These are phyloP conservation scores for Fusarium humuli DNA, from an alignment of 2,329 filamentous ascomycete genomes.

Conservation along the genomic window DNA sequence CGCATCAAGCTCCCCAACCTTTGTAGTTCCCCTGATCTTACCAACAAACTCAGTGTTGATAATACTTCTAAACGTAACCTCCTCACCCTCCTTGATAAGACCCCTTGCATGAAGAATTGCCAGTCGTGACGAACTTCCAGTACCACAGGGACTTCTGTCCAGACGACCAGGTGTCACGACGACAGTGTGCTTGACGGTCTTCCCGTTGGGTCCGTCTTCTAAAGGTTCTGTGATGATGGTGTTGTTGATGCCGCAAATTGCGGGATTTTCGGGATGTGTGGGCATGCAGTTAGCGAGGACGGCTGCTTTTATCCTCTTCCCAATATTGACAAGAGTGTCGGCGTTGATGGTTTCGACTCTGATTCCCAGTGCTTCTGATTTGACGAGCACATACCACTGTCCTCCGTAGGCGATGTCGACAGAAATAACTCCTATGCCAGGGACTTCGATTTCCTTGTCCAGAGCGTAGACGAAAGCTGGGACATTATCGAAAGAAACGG, in stretches of 20 bases:
- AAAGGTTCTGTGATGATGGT: slow-evolving; percentile 51
- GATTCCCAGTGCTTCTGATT: slow-evolving; percentile 14
- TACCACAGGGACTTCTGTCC: slow-evolving; percentile 18
- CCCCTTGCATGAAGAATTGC: slow-evolving; percentile 11
- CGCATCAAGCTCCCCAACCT: slow-evolving; percentile 13
- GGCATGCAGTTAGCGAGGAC: slow-evolving; percentile 51
- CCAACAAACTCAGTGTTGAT: slow-evolving; percentile 25
- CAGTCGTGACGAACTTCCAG: slow-evolving; percentile 11
- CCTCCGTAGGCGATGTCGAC: slow-evolving; percentile 22
- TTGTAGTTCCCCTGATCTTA: not conserved
- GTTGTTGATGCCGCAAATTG: slow-evolving; percentile 56
- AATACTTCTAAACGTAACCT: slow-evolving; percentile 14
- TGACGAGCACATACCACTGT: slow-evolving; percentile 25
- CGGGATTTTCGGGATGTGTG: slow-evolving; percentile 56
- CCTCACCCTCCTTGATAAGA: slow-evolving; percentile 1
- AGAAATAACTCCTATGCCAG: not conserved
- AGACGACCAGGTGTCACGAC: slow-evolving; percentile 11
- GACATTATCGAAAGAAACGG: slow-evolving; percentile 21
- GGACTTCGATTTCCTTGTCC: slow-evolving; percentile 12
- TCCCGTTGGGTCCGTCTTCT: slow-evolving; percentile 8
- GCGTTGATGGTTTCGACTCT: slow-evolving; percentile 22
- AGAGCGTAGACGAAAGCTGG: slow-evolving; percentile 16
- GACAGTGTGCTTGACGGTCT: slow-evolving; percentile 13
- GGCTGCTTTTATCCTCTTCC: slow-evolving; percentile 57
- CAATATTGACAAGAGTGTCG: slow-evolving; percentile 38